Base-by-base conservation (phyloP, 164 flowering plant species). In the Nelumbo lutea region DNA sequence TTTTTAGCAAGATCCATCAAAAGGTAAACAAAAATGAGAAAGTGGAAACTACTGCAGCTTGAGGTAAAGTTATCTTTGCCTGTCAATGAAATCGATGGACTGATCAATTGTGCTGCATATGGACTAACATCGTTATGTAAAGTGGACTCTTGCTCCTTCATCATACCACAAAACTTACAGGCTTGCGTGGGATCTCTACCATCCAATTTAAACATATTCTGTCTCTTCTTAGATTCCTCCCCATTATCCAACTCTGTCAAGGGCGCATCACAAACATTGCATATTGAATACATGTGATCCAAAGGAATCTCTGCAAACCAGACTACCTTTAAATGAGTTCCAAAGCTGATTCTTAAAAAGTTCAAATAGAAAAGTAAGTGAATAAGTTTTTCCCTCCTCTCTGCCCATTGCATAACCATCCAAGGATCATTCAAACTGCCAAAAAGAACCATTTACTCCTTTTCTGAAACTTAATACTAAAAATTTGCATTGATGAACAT, bases 11-110 rank as follows among this genome's bases (percentile, higher is more conserved):
- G 9, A 45, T 11, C 11, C 40, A 14, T 38, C 40, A 38, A 73
- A 4, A 50, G 40, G 62, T 61, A 62, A 63, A 59, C 1, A 66
- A 53, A 13, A 69, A 62, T 27, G 13, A 55, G 44, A 48, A 64
- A 53, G 56, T 42, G 40, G 59, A 72, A 72, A 53, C 76, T 86
- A 90, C 95, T 83, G 82, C 76, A 83, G 76, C 78, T 79, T 48
- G 96, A 93, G 61, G 70, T 67, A 53, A 68, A 78, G 69, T 89
- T 85, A 61, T 83, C 82, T 65, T 64, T 79, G 79, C 90, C 84
- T 39, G 80, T 70, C 62, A 84, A 67, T 6, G 93, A 87, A 73
- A 76, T 63, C 46, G 86, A 38, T 13, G 92, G 83, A 80, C 86
- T 88, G 65, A 77, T 77, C 59, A 74, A 65, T 42, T 78, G 81